phyloP scores from a whole-genome alignment of 2,329 filamentous ascomycete species.

The Aureobasidium zeae region DNA sequence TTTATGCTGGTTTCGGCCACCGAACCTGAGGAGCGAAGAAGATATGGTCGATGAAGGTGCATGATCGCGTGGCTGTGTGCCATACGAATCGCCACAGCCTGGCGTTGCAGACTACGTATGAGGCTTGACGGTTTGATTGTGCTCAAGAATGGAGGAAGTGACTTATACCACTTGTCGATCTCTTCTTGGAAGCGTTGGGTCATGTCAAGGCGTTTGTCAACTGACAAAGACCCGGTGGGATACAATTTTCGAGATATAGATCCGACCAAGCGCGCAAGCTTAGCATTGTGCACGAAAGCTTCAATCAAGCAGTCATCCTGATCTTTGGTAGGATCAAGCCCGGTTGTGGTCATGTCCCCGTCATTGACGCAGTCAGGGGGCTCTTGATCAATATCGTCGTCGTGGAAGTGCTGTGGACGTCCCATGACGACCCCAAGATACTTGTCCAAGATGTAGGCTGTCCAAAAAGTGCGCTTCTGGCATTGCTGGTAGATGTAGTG shows the following conservation, averaged over 20 bases:
- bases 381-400: slow-evolving; percentile 55
- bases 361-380: slow-evolving; percentile 50
- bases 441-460: slow-evolving; percentile 52
- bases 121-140: slow-evolving; percentile 39
- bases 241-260: slow-evolving; percentile 28
- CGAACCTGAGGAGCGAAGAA: slow-evolving; percentile 17
- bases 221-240: slow-evolving; percentile 27
- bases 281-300: slow-evolving; percentile 40
- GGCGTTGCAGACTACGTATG: slow-evolving; percentile 35
- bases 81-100: slow-evolving; percentile 26
- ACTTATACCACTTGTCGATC: slow-evolving; percentile 27
- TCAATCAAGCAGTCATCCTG: slow-evolving; percentile 40
- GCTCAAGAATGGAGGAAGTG: slow-evolving; percentile 38
- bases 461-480: slow-evolving; percentile 53
- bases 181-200: slow-evolving; percentile 33
- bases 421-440: slow-evolving; percentile 56
- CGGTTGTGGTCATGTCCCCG: slow-evolving; percentile 31
- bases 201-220: slow-evolving; percentile 30
- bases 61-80: slow-evolving; percentile 30
- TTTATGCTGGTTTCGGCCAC: slow-evolving; percentile 3
- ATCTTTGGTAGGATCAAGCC: not conserved
- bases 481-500: slow-evolving; percentile 39
- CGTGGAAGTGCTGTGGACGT: slow-evolving; percentile 50
- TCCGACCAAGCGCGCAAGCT: slow-evolving; percentile 28
- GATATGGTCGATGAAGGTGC: slow-evolving; percentile 28